Percentiles rank a stretch among this genome's conserved stretches.
phyloP scores from a whole-genome alignment of 257 asterid genomes.

The Solanum lycopersicoides region DNA sequence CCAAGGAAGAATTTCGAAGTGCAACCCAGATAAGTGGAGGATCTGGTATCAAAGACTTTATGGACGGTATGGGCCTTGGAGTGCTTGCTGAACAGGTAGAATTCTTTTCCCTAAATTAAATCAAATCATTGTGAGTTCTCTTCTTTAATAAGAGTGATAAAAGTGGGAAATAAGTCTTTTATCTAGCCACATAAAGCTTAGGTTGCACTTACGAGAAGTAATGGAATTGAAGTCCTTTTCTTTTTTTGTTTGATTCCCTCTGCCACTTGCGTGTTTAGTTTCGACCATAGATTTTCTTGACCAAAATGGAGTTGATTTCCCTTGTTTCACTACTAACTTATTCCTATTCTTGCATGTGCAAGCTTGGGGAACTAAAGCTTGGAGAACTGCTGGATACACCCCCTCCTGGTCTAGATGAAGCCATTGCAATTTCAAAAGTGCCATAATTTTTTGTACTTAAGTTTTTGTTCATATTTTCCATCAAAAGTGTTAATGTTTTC shows the following conservation, averaged over 20 bases:
- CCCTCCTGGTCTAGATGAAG: constrained; percentile 98
- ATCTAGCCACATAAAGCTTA: neutral
- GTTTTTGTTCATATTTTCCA: neutral
- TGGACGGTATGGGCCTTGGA: constrained; percentile 99
- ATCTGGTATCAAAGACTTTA: constrained; percentile 84
- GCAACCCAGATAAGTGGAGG: constrained; percentile 70
- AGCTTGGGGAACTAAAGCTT: constrained; percentile 96
- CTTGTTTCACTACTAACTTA: neutral
- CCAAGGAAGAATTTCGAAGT: constrained; percentile 81
- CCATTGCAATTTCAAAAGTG: constrained; percentile 95
- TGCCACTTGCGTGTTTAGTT: neutral
- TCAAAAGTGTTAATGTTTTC: constrained; percentile 6
- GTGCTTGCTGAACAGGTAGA: constrained; percentile 86
- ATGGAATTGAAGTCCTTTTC: neutral
- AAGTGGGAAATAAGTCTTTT: neutral
- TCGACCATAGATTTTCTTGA: neutral
- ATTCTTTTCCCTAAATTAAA: neutral
- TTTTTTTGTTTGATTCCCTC: neutral
- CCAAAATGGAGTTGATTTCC: neutral
- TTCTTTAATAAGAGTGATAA: neutral
- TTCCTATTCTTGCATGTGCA: constrained; percentile 2
- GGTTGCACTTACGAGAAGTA: neutral
- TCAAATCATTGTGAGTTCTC: neutral
- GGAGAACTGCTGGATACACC: constrained; percentile 99
- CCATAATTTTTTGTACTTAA: constrained; percentile 8